Percentiles rank a stretch among this genome's conserved stretches.
These are phyloP conservation scores for Saccharomycopsis schoenii DNA, from an alignment of 805 yeast genomes.

Conservation along the genomic window DNA sequence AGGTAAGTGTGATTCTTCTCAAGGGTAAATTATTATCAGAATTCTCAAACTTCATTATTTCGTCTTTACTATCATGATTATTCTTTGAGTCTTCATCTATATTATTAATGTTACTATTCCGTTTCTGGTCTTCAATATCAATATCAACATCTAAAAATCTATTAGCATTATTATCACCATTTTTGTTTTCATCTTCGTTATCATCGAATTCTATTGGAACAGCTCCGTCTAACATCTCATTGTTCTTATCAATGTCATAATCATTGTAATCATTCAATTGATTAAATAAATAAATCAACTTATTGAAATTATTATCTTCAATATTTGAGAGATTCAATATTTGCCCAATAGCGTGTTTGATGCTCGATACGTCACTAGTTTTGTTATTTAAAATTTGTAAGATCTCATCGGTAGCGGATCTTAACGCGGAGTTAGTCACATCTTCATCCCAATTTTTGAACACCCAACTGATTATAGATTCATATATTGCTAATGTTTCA, in stretches of 20 bases:
- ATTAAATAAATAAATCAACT: slow-evolving; percentile 34
- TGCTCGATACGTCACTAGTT: slow-evolving; percentile 32
- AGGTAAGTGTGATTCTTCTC: slow-evolving; percentile 36
- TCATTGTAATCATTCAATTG: slow-evolving; percentile 40
- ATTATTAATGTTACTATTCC: background rate
- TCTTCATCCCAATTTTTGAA: slow-evolving; percentile 37
- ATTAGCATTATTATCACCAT: slow-evolving; percentile 25
- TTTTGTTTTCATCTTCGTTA: slow-evolving; percentile 28
- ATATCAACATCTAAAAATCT: slow-evolving; percentile 20
- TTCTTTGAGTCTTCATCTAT: slow-evolving; percentile 23
- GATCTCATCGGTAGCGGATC: slow-evolving; percentile 62
- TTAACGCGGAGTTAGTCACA: slow-evolving; percentile 48
- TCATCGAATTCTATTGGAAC: slow-evolving; percentile 29
- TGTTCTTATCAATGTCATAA: slow-evolving; percentile 14
- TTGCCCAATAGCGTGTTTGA: slow-evolving; percentile 30
- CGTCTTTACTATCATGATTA: slow-evolving; percentile 21
- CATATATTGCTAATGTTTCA: slow-evolving; percentile 42
- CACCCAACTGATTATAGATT: slow-evolving; percentile 22
- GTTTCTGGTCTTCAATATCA: slow-evolving; percentile 16
- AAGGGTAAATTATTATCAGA: slow-evolving; percentile 24
- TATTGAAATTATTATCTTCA: background rate
- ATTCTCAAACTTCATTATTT: slow-evolving; percentile 16
- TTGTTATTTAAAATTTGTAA: slow-evolving; percentile 44
- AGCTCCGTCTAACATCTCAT: slow-evolving; percentile 22
- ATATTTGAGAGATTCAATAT: background rate